Evolutionary conservation across 148 eudicot species (phyloP), one percentile per base, ranked within the genome.

Genomic region (Salicornia ramosissima): DNA sequence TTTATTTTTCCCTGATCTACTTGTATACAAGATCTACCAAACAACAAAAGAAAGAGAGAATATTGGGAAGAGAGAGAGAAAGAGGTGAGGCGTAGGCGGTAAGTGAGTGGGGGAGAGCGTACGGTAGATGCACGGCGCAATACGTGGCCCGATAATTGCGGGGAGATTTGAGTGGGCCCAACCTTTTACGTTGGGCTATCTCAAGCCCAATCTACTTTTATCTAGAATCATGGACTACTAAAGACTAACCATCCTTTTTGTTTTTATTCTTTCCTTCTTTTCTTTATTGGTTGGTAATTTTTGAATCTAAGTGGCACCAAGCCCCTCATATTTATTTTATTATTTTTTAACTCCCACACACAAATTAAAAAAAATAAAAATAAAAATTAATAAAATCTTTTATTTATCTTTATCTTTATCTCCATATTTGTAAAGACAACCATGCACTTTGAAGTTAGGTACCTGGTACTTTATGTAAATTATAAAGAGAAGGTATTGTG

Each of bases 81-180:
- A n/a, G n/a, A n/a, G n/a, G 64, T 60, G 64, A 60, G 43, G 25
- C 16, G 26, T n/a, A 1, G 5, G 6, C 12, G 28, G 28, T 5
- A 39, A 12, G 40, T 30, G n/a, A 59, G 64, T 14, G 36, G 5
- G 15, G 11, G 46, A 5, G 64, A 39, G 24, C 25, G 76, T 73
- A 65, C 71, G 76, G 76, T 66, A 30, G 47, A 66, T 55, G 76
- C 76, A 73, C 76, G 76, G 71, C 76, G 71, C 24, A 45, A 65
- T 65, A 66, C 71, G 76, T 65, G 71, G 65, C 7, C 57, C 76
- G 76, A 29, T 65, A 29, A 56, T 12, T 65, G 58, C 71, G 76
- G 76, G 22, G 12, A 52, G 2, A 39, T 10, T 40, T 3, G n/a
- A 0, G 28, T 40, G 39, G 76, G 57, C 40, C 57, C 65, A 29